A percentile compares a stretch with the other conserved stretches of the same genome.
These are phyloP conservation scores for Dictyostelium citrinum DNA, from an alignment of 78 protist species.

Conservation along the genomic window DNA sequence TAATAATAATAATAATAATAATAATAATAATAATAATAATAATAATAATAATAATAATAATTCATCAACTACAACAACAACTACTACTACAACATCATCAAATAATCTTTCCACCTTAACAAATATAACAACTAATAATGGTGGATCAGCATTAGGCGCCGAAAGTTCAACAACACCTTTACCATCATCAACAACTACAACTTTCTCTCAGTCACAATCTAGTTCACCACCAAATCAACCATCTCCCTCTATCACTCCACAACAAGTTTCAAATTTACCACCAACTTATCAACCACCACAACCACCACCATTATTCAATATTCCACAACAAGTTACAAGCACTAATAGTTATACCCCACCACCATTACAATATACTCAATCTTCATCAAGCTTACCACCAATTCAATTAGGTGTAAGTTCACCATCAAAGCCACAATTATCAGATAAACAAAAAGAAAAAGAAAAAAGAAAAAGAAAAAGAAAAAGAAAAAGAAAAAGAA, in stretches of 20 bases:
- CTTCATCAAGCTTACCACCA: not conserved
- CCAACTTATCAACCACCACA: not conserved
- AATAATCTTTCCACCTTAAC: not conserved
- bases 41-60: not conserved
- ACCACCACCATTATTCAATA: not conserved
- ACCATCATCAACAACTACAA: not conserved
- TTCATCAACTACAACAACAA: not conserved
- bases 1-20: not conserved
- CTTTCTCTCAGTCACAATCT: not conserved
- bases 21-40: not conserved
- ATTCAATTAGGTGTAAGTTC: not conserved
- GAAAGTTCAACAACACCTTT: not conserved
- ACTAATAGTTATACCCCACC: not conserved
- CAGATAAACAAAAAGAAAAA: not conserved
- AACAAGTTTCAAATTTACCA: not conserved
- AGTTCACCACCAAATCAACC: conserved; percentile 3
- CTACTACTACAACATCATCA: not conserved
- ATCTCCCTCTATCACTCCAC: not conserved
- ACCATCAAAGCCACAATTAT: not conserved
- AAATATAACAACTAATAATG: not conserved
- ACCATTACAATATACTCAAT: not conserved
- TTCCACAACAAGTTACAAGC: not conserved
- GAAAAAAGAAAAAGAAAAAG: not conserved
- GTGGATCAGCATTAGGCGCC: not conserved
- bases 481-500: not conserved